Base-by-base conservation (phyloP, 495 filamentous ascomycete genomes). In the Xylaria palmicola region DNA sequence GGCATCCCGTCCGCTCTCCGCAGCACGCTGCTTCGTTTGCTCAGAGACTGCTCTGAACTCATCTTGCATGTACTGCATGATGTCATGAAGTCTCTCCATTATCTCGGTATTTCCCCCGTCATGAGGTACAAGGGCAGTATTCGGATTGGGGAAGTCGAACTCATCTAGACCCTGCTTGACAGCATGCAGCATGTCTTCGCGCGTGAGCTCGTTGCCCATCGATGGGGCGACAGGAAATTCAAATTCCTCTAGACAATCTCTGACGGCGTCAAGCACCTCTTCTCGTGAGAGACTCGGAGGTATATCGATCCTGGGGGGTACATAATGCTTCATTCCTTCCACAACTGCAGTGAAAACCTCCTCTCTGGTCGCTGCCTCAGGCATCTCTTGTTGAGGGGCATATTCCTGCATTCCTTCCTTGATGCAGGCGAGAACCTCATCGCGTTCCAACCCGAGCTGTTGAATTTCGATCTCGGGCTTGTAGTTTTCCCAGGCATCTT, bases 401-500 rank as follows among this genome's bases (percentile, higher is more conserved):
- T 92, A 93, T 30, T 88, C 82, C 63, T 88, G 86, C 8, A 97
- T 79, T 5, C 93, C 93, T 71, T 97, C 89, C 60, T 86, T 83
- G 22, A 97, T 79, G 63, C 90, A 93, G 29, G 88, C 85, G 0
- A 97, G 81, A 29, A 97, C 88, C 64, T 97, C 93, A 20, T 95
- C 91, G 6, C 90, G 81, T 66, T 96, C 91, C 7, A 97, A 77
- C 7, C 92, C 93, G 60, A 93, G 90, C 66, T 95, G 91, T 65
- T 96, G 87, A 12, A 95, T 75, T 65, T 93, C 88, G 39, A 97
- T 92, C 62, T 97, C 90, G 1, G 92, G 93, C 72, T 93, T 93
- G 74, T 93, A 95, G 5, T 85, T 88, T 66, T 96, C 92, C 86
- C 90, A 95, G 2, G 90, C 92, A 55, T 96, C 91, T 55, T 86